Evolutionary conservation across 1,139 yeast genomes (phyloP), one percentile per base, ranked within the genome.

Genomic region (Suzukiozyma palmioleophila): DNA sequence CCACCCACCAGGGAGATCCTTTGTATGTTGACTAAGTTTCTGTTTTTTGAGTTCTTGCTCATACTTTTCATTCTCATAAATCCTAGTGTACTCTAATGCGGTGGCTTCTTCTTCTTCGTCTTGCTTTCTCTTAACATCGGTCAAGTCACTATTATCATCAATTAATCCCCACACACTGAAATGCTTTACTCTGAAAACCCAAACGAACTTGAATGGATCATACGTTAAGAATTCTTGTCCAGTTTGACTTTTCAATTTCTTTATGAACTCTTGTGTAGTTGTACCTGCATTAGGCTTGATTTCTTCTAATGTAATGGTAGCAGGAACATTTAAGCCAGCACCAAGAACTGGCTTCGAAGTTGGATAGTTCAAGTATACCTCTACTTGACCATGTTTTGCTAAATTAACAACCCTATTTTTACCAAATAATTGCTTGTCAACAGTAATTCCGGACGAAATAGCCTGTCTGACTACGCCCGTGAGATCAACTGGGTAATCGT

Each of bases 141-240:
- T 39, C 30, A 54, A 43, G 43, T 61, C 60, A 40, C 51, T 38
- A 42, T 79, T 83, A 22, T 80, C 85, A 43, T 83, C 89, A 15
- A 83, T 73, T 35, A 92, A 64, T 3, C 97, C 97, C 96, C 97
- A 92, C 6, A 84, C 77, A 64, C 96, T 88, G 54, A 92, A 92
- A 64, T 92, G 98, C 47, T 84, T 81, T 1, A 92, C 97, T 50
- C 72, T 77, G 60, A 88, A 89, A 0, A 84, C 80, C 89, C 92
- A 89, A 7, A 75, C 62, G 18, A 86, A 86, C n/a, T 79, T 76
- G 16, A 79, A 70, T 1, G 89, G 90, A 52, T 84, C 90, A 55
- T 83, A 89, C 3, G 90, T 81, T 8, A 89, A 68, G 56, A 84
- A 87, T 45, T 83, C 83, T 78, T 84, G 86, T 3, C 92, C 96